Evolutionary conservation across 495 filamentous ascomycete genomes (phyloP), one percentile per base, ranked within the genome.

Genomic region (Evernia prunastri): DNA sequence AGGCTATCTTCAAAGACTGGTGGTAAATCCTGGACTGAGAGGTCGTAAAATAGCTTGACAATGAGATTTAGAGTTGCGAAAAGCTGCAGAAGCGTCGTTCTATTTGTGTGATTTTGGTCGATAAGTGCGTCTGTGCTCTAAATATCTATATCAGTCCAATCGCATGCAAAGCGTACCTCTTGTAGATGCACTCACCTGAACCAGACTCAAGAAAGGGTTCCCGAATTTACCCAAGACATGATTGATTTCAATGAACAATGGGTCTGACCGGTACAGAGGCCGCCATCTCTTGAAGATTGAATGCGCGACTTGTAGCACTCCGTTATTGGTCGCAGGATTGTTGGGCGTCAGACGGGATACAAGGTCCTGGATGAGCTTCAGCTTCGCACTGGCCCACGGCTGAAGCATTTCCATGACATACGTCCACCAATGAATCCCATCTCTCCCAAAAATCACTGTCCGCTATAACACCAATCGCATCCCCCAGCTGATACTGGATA

Each of bases 251-350:
- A 82, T 87, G 75, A 90, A 97, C 13, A 99, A 83, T 12, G 85
- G 88, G 72, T 97, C 91, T 51, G 92, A 96, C 47, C 89, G 83
- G 76, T 93, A 96, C 15, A 97, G 79, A 27, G 94, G 95, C 61
- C 92, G 83, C 95, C 95, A 99, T 65, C 94, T 81, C 75, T 88
- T 90, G 81, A 97, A 99, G 69, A 99, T 97, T 8, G 93, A 96
- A 76, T 99, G 95, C 53, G 95, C 95, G 49, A 99, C 95, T 76
- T 93, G 89, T 63, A 99, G 79, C 15, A 99, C 92, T 65, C 95
- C 95, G 72, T 91, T 92, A 74, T 96, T 97, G 70, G 87, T 80
- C 66, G 84, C 82, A 63, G 85, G 82, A 72, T 97, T 88, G 64
- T 86, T 83, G 9, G 85, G 81, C 17, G 89, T 88, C 25, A 97